Conservation (phyloP, 192 early-diverging fungal species). For the Coemansia umbellata region DNA sequence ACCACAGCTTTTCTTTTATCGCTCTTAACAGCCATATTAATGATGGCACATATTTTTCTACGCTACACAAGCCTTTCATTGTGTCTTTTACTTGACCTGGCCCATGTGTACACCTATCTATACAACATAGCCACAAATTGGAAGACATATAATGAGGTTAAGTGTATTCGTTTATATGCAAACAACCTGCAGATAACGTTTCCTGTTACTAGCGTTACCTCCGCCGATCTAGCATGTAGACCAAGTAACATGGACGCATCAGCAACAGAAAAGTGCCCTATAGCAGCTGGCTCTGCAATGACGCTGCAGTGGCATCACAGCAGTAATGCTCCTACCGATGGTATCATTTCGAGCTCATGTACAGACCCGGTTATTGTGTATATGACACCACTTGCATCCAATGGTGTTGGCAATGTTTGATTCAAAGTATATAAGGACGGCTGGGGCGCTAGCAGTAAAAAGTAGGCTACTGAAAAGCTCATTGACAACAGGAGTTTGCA, state of each 20-base stretch:
- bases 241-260: constrained; percentile 1
- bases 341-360: constrained; percentile 4
- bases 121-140: neutral
- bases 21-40: no score
- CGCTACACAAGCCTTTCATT: no score
- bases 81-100: neutral
- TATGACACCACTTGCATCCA: constrained; percentile 13
- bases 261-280: neutral
- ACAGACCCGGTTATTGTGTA: constrained; percentile 23
- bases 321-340: neutral
- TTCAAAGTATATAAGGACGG: constrained; percentile 39
- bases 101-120: neutral
- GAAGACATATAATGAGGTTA: neutral
- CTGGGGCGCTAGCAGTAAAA: constrained; percentile 7
- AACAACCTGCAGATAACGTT: neutral
- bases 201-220: neutral
- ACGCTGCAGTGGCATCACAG: constrained; percentile 1
- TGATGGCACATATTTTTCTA: no score
- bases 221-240: neutral
- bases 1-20: no score
- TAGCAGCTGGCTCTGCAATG: constrained; percentile 1
- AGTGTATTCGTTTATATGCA: neutral
- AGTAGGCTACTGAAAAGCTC: constrained; percentile 30
- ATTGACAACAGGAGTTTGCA: constrained; percentile 18
- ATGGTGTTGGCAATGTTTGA: constrained; percentile 21